phyloP scores from a whole-genome alignment of 2,329 filamentous ascomycete genomes.

The Diplocarpon mali region DNA sequence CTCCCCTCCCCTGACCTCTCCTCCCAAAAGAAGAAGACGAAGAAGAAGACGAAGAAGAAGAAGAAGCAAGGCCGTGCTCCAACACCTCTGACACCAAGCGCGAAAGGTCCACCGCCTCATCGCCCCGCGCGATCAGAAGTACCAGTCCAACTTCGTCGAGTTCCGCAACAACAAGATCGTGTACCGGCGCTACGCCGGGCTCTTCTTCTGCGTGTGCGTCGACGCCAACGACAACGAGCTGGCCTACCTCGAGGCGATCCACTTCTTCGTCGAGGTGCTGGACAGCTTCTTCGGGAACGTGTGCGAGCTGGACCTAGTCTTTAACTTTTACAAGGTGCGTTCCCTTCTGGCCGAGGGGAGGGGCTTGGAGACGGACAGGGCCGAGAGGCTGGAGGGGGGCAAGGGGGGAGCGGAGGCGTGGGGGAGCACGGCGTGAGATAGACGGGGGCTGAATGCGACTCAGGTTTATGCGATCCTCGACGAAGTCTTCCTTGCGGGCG shows the following conservation, averaged over 20 bases:
- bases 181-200: conserved; percentile 90
- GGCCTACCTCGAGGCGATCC: conserved; percentile 91
- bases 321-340: conserved; percentile 61
- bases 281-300: conserved; percentile 99
- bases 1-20: neutral
- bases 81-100: neutral
- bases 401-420: neutral
- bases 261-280: conserved; percentile 98
- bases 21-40: neutral
- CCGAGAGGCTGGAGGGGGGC: neutral
- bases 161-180: conserved; percentile 91
- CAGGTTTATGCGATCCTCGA: conserved; percentile 95
- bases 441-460: neutral
- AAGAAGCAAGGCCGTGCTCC: too few species aligned
- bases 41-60: too few species aligned
- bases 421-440: neutral
- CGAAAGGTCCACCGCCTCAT: conserved; percentile 89
- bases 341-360: neutral
- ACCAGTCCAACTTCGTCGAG: conserved; percentile 99
- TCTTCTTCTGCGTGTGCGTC: conserved; percentile 99
- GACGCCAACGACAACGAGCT: conserved; percentile 99
- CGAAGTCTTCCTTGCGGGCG: conserved; percentile 92
- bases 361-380: neutral
- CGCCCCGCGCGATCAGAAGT: conserved; percentile 94
- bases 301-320: conserved; percentile 87